phyloP scores from a whole-genome alignment of 139 green algal species.

The Haematococcus lacustris region DNA sequence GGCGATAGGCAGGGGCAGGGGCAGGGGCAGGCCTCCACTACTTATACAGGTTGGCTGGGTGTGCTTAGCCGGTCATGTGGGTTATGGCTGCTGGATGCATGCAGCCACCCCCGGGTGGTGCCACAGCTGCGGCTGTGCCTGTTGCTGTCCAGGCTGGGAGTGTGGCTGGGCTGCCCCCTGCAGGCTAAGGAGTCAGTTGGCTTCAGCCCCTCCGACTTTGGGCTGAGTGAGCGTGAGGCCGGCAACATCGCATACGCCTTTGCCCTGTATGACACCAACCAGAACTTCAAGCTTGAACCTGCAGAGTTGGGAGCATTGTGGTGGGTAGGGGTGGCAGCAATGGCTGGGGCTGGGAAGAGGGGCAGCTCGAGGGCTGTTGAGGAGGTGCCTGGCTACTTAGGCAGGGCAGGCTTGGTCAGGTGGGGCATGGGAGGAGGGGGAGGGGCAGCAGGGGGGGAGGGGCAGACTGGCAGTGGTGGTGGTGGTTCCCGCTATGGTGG shows the following conservation, averaged over 20 bases:
- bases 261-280: slow-evolving; percentile 55
- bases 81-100: too few relatives aligned
- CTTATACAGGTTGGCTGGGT: too few relatives aligned
- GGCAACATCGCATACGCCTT: slow-evolving; percentile 65
- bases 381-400: background rate
- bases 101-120: too few relatives aligned
- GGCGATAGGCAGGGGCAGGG: too few relatives aligned
- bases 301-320: slow-evolving; percentile 50
- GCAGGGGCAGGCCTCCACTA: too few relatives aligned
- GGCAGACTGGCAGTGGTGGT: background rate
- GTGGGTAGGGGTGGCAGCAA: slow-evolving; percentile 13
- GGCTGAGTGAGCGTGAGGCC: slow-evolving; percentile 55
- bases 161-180: too few relatives aligned
- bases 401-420: background rate
- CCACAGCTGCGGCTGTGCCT: too few relatives aligned
- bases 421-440: background rate
- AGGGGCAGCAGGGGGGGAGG: background rate
- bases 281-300: slow-evolving; percentile 51
- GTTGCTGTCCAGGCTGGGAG: too few relatives aligned
- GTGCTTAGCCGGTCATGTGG: too few relatives aligned
- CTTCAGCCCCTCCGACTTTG: slow-evolving; percentile 51
- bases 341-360: background rate
- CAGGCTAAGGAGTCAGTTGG: slow-evolving; percentile 52
- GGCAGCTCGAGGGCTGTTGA: background rate
- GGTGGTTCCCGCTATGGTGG: too few relatives aligned